These are phyloP conservation scores for Clohesyomyces aquaticus DNA, from an alignment of 495 filamentous ascomycete species.

Conservation along the genomic window DNA sequence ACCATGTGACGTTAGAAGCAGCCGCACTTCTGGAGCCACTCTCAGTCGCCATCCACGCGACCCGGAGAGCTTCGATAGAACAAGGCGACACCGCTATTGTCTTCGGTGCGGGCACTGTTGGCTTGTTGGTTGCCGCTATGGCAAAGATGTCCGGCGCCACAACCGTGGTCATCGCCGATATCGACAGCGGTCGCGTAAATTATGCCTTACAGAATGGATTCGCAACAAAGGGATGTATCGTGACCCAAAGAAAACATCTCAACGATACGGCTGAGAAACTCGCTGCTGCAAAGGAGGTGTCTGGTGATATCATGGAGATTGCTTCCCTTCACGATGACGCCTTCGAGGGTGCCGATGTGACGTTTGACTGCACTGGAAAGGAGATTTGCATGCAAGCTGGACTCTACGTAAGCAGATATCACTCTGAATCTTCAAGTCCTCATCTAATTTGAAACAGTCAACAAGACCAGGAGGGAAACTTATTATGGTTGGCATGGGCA, in stretches of 20 bases:
- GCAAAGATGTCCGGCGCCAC: conserved; percentile 42
- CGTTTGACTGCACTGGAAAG: conserved; percentile 47
- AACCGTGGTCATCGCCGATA: conserved; percentile 44
- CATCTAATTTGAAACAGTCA: conserved; percentile 29
- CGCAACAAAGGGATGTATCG: conserved; percentile 40
- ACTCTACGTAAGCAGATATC: conserved; percentile 39
- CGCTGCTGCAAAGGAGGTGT: conserved; percentile 38
- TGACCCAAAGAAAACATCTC: conserved; percentile 33
- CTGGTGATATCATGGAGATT: conserved; percentile 36
- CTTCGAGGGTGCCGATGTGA: conserved; percentile 42
- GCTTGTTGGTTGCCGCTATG: conserved; percentile 43
- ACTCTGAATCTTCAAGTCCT: background rate
- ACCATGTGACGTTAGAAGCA: conserved; percentile 38
- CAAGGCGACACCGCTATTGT: conserved; percentile 44
- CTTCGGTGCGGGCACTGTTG: conserved; percentile 45
- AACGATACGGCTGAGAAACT: conserved; percentile 36
- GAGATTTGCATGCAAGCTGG: conserved; percentile 45
- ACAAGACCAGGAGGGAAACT: conserved; percentile 44
- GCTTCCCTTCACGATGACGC: conserved; percentile 38
- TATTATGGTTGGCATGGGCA: conserved; percentile 46
- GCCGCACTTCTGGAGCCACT: conserved; percentile 43
- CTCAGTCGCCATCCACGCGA: conserved; percentile 44
- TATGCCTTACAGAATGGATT: conserved; percentile 42
- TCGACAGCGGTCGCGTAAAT: conserved; percentile 41
- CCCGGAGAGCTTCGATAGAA: conserved; percentile 38